Evolutionary conservation across 2,329 filamentous ascomycete species (phyloP).

Genomic region (Xylaria sp.): DNA sequence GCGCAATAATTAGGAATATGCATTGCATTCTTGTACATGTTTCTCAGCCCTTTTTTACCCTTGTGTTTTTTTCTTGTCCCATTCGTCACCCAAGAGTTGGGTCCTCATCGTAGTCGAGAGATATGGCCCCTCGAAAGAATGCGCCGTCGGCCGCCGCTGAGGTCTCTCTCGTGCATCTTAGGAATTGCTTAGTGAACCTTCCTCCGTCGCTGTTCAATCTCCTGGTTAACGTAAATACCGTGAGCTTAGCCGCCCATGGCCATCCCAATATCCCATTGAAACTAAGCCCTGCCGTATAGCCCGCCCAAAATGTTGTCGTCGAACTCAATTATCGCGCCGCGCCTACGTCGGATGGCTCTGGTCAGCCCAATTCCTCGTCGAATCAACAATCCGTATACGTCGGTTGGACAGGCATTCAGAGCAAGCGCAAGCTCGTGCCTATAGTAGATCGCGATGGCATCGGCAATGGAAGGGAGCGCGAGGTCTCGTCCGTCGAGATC

Average conservation of each 20-base stretch:
- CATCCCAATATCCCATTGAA: not conserved
- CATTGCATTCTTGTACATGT: slow-evolving; percentile 17
- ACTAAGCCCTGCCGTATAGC: slow-evolving; percentile 58
- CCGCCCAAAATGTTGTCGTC: slow-evolving; percentile 95
- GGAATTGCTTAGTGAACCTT: slow-evolving; percentile 95
- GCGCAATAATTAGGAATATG: slow-evolving; percentile 13
- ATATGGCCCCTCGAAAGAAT: slow-evolving; percentile 58
- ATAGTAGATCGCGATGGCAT: slow-evolving; percentile 81
- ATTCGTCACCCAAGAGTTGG: not conserved
- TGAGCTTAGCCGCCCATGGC: slow-evolving; percentile 58
- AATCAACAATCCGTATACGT: slow-evolving; percentile 80
- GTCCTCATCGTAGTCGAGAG: slow-evolving; percentile 23
- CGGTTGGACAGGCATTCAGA: slow-evolving; percentile 98
- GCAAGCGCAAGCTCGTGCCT: slow-evolving; percentile 81
- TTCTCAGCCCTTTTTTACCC: not conserved
- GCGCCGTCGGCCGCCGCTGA: slow-evolving; percentile 78
- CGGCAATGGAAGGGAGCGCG: slow-evolving; percentile 76
- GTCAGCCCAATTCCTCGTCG: slow-evolving; percentile 57
- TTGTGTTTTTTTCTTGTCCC: slow-evolving; percentile 5
- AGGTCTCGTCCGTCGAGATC: slow-evolving; percentile 82
- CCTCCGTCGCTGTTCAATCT: slow-evolving; percentile 85
- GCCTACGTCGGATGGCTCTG: slow-evolving; percentile 55
- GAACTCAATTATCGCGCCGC: slow-evolving; percentile 81
- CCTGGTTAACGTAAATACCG: slow-evolving; percentile 89
- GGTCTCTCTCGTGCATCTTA: slow-evolving; percentile 85